A percentile compares a stretch with the other conserved stretches of the same genome.
phyloP scores from a whole-genome alignment of 2,329 filamentous ascomycete genomes.

The Xylariaceae sp. region DNA sequence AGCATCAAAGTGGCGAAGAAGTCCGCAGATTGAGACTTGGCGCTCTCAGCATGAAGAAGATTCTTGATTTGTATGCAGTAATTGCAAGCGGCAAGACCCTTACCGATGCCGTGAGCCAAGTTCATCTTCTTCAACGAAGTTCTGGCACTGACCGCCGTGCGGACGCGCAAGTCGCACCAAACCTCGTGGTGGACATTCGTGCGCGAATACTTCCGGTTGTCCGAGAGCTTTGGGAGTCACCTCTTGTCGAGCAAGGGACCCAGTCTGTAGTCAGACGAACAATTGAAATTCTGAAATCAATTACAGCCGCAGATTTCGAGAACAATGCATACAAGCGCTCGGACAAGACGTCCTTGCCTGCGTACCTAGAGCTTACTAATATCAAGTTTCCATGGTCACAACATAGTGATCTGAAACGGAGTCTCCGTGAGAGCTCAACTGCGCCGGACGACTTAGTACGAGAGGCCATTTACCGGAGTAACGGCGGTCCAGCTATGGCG shows the following conservation, averaged over 20 bases:
- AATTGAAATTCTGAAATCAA: constrained; percentile 76
- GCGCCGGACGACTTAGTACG: constrained; percentile 55
- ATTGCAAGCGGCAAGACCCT: constrained; percentile 76
- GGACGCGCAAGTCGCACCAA: constrained; percentile 49
- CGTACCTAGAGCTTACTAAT: constrained; percentile 42
- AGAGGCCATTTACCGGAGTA: constrained; percentile 80
- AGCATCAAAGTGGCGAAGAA: constrained; percentile 40
- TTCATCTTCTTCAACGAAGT: constrained; percentile 37
- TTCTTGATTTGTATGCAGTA: constrained; percentile 75
- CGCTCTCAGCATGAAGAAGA: constrained; percentile 67
- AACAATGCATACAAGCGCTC: constrained; percentile 56
- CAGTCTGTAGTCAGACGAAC: constrained; percentile 73
- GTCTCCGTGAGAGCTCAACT: constrained; percentile 32
- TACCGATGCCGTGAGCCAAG: constrained; percentile 65
- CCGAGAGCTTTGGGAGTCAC: constrained; percentile 77
- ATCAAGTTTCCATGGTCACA: constrained; percentile 45
- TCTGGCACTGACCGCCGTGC: constrained; percentile 40
- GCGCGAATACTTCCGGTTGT: constrained; percentile 74
- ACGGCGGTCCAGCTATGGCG: constrained; percentile 58
- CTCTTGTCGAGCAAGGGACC: constrained; percentile 75
- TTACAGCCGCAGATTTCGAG: constrained; percentile 76
- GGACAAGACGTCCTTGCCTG: constrained; percentile 45
- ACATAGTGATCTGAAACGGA: constrained; percentile 28
- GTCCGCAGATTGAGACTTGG: constrained; percentile 46
- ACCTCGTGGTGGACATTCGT: constrained; percentile 83